Base-by-base conservation (phyloP, 306 rosid species). In the Quercus ilex region DNA sequence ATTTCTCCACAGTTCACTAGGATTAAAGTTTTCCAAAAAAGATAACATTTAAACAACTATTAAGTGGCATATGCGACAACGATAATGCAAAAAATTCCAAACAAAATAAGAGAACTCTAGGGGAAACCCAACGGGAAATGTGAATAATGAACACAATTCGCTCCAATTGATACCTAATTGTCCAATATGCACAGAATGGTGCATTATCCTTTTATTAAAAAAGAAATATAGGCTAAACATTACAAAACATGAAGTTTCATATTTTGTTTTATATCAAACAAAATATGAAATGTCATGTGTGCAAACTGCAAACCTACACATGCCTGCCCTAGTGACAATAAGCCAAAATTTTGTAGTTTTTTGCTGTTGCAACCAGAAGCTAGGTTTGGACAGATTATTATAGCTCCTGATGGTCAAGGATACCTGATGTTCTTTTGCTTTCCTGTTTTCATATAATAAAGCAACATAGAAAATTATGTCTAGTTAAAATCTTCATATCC, bases 21-120 rank as follows among this genome's bases (percentile, higher is more conserved):
- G 14, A 49, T 13, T 21, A 60, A 4, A 60, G 35, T 60, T 60
- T 60, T 10, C 17, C 5, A 1, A 4, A 2, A 60, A 25, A 13
- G 68, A 60, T 60, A 4, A 11, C 18, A 60, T 60, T 60, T 31
- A 60, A 60, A 5, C 13, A 58, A 60, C 12, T 13, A 60, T 25
- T 25, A 57, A 57, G 53, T 13, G 53, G 17, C 15, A 49, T 49
- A 12, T 12, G 13, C 14, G 17, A 49, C 53, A 49, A 49, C 12
- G 78, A 71, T 20, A 28, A 64, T 26, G 41, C 58, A 74, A 70
- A 41, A 78, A 52, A 77, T 74, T 78, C 64, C 74, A 74, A 53
- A 41, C 31, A 68, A 49, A 38, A 58, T 12, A 64, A 52, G 69
- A 63, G 52, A 58, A 26, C 46, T 51, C 60, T 57, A 6, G 3